A percentile compares a stretch with the other conserved stretches of the same genome.
Conservation (phyloP, 2,329 filamentous ascomycete species). For the Domatiomyces globalis region DNA sequence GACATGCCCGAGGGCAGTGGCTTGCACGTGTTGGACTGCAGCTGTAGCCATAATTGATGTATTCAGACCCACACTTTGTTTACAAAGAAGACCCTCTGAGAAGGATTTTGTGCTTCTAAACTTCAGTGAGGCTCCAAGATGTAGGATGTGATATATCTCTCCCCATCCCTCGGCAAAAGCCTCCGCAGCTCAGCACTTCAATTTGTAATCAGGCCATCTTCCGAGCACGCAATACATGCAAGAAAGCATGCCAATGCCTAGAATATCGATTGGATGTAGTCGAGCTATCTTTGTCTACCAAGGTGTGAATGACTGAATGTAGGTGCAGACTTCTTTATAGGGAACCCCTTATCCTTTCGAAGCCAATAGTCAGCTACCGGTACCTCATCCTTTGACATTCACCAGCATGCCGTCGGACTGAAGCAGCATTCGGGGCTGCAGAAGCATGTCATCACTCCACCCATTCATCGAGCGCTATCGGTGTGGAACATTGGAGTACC, state of each 20-base stretch:
- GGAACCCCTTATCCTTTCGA: too few species aligned
- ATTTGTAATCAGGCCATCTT: background rate
- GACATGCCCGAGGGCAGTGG: constrained; percentile 3
- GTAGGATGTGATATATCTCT: constrained; percentile 3
- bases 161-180: background rate
- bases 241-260: background rate
- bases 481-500: background rate
- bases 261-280: background rate
- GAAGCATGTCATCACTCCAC: too few species aligned
- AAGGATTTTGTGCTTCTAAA: too few species aligned
- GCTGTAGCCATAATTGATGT: constrained; percentile 5
- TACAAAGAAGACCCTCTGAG: background rate
- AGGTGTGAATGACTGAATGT: too few species aligned
- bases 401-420: too few species aligned
- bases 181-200: background rate
- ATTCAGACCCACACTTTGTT: background rate
- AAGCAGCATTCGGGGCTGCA: too few species aligned
- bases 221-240: background rate
- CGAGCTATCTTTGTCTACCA: too few species aligned
- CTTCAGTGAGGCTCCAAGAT: too few species aligned
- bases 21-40: constrained; percentile 5
- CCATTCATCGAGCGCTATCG: background rate
- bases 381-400: too few species aligned
- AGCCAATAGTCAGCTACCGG: too few species aligned
- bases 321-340: too few species aligned